Conservation (phyloP, 108 stramenopile genomes). For the Nannochloropsis gaditana region DNA sequence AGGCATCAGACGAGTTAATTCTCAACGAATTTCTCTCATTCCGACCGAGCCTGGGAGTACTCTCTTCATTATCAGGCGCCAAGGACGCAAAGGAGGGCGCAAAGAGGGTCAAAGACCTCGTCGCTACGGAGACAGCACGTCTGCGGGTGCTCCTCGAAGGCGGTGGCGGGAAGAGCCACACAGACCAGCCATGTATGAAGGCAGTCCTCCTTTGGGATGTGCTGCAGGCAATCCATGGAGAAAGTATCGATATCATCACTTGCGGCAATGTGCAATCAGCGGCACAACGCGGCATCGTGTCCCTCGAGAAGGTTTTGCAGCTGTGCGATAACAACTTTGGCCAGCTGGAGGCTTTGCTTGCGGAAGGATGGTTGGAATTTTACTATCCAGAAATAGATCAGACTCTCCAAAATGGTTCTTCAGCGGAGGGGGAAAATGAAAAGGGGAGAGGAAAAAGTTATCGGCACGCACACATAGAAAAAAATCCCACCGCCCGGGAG, state of each 20-base stretch:
- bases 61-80: not conserved
- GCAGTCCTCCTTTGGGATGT: conserved; percentile 17
- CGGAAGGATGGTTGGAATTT: conserved; percentile 1
- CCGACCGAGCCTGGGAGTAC: not conserved
- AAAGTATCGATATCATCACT: not conserved
- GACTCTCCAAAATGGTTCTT: not conserved
- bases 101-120: not conserved
- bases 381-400: not conserved
- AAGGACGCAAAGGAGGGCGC: not conserved
- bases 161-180: not conserved
- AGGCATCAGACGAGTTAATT: not conserved
- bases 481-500: not conserved
- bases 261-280: not conserved
- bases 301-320: not conserved
- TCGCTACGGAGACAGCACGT: not conserved
- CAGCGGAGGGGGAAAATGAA: not conserved
- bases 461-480: not conserved
- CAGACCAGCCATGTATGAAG: not conserved
- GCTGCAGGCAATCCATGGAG: not conserved
- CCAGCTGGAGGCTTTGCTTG: not conserved
- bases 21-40: not conserved
- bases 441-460: not conserved
- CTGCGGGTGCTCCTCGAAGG: not conserved
- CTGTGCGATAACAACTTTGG: not conserved
- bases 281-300: not conserved